These are phyloP conservation scores for Blastocystis hominis DNA, from an alignment of 352 stramenopile species.

Conservation along the genomic window DNA sequence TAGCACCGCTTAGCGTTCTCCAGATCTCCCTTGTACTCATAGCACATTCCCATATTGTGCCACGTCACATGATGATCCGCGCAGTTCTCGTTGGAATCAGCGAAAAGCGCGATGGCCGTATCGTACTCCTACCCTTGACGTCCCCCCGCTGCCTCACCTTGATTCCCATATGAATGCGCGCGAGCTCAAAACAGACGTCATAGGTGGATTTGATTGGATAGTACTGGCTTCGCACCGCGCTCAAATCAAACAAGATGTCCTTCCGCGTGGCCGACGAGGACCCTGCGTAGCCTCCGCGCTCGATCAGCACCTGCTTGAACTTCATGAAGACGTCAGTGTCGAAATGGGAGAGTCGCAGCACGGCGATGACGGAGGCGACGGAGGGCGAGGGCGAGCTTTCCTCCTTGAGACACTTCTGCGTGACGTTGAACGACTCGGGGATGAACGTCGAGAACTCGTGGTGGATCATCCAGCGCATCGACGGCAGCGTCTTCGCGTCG, in stretches of 20 bases:
- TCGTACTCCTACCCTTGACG: conserved; percentile 48
- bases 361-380: conserved; percentile 11
- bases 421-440: conserved; percentile 56
- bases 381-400: conserved; percentile 53
- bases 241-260: conserved; percentile 57
- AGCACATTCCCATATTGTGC: conserved; percentile 59
- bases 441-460: conserved; percentile 50
- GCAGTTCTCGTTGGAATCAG: conserved; percentile 52
- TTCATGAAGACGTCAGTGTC: conserved; percentile 59
- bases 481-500: neutral
- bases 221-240: conserved; percentile 54
- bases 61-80: conserved; percentile 55
- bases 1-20: conserved; percentile 56
- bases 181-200: conserved; percentile 58
- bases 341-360: conserved; percentile 54
- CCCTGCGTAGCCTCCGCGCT: conserved; percentile 52
- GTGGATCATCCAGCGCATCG: conserved; percentile 54
- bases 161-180: conserved; percentile 58
- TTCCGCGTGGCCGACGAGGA: conserved; percentile 27
- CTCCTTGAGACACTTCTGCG: conserved; percentile 56
- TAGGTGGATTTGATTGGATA: conserved; percentile 56
- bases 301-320: conserved; percentile 59
- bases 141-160: neutral
- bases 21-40: conserved; percentile 54
- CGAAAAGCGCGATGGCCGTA: conserved; percentile 39